phyloP scores from a whole-genome alignment of 2,329 filamentous ascomycete species.

The Onygenales sp. region DNA sequence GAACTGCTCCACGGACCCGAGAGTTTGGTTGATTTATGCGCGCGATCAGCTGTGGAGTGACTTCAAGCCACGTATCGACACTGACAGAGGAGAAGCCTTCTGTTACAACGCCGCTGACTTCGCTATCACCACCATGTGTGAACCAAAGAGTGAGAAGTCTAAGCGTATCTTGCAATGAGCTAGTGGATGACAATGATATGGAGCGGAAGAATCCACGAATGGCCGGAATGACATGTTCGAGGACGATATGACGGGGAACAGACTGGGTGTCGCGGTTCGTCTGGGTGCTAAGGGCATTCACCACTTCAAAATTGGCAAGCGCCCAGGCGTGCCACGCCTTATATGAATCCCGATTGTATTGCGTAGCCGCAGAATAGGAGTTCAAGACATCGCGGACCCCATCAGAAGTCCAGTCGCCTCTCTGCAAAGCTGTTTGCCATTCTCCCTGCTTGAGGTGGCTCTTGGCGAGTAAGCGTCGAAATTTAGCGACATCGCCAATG shows the following conservation, averaged over 20 bases:
- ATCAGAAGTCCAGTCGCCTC: slow-evolving; percentile 79
- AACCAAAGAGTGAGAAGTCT: slow-evolving; percentile 94
- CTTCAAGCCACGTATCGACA: slow-evolving; percentile 96
- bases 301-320: slow-evolving; percentile 94
- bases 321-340: slow-evolving; percentile 99
- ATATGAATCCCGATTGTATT: slow-evolving; percentile 92
- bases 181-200: slow-evolving; percentile 81
- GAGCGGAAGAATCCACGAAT: slow-evolving; percentile 96
- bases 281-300: slow-evolving; percentile 66
- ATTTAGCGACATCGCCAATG: slow-evolving; percentile 44
- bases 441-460: slow-evolving; percentile 95
- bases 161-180: slow-evolving; percentile 90
- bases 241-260: slow-evolving; percentile 58
- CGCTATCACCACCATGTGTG: slow-evolving; percentile 74
- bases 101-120: slow-evolving; percentile 79
- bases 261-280: slow-evolving; percentile 48
- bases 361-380: slow-evolving; percentile 86
- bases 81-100: slow-evolving; percentile 88
- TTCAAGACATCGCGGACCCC: slow-evolving; percentile 78
- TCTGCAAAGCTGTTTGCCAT: slow-evolving; percentile 81
- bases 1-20: slow-evolving; percentile 79
- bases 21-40: slow-evolving; percentile 93
- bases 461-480: slow-evolving; percentile 70
- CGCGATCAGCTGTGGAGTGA: slow-evolving; percentile 94
- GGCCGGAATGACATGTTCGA: slow-evolving; percentile 86